A percentile compares a stretch with the other conserved stretches of the same genome.
Evolutionary conservation across 1,284 basidiomycete species (phyloP).

Genomic region (Cutaneotrichosporon mucoides): DNA sequence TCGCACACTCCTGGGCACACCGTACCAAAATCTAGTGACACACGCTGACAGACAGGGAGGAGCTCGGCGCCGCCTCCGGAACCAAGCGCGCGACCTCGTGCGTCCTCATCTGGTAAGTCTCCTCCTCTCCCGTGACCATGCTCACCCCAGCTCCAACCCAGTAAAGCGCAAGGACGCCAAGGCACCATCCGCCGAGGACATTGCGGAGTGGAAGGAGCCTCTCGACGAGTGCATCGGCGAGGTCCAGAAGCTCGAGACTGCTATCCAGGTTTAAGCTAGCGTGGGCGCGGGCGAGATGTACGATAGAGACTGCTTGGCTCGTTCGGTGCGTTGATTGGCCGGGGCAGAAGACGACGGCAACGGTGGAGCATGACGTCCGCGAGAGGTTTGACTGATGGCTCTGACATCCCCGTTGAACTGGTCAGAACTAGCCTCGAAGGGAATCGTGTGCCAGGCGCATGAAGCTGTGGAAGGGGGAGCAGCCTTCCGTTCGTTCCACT

Average conservation of each 20-base stretch:
- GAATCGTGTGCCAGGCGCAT: no score
- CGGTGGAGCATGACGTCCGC: no score
- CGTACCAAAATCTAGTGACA: neutral
- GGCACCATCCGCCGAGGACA: conserved; percentile 57
- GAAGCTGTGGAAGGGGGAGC: no score
- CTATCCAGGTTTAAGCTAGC: conserved; percentile 9
- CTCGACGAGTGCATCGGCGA: conserved; percentile 75
- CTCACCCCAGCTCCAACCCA: conserved; percentile 34
- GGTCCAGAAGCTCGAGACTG: conserved; percentile 63
- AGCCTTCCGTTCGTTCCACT: no score
- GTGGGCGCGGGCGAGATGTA: conserved; percentile 7
- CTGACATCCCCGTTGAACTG: no score
- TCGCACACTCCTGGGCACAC: no score
- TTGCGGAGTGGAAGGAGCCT: conserved; percentile 58
- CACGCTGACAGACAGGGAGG: conserved; percentile 61
- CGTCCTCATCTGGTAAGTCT: conserved; percentile 68
- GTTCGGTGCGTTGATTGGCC: no score
- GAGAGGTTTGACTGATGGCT: no score
- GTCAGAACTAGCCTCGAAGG: no score
- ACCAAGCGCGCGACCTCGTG: conserved; percentile 98
- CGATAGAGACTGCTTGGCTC: conserved; percentile 11
- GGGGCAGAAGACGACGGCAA: no score
- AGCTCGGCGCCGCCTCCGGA: conserved; percentile 88
- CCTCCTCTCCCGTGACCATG: conserved; percentile 17
- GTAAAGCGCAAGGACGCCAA: conserved; percentile 51